These are phyloP conservation scores for Cydonia oblonga DNA, from an alignment of 331 rosid species.

Conservation along the genomic window DNA sequence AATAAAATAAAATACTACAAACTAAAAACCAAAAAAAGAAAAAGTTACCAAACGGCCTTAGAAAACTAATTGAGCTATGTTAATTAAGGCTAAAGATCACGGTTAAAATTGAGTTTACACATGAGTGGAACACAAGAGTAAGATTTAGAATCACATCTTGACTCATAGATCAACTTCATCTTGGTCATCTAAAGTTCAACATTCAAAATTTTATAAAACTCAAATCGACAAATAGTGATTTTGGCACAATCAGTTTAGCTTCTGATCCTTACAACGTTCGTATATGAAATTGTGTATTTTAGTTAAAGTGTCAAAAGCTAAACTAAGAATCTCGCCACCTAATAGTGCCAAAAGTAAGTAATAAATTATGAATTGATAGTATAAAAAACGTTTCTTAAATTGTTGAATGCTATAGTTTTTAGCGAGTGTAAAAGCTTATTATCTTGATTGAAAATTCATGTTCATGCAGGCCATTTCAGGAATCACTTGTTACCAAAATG, in stretches of 20 bases:
- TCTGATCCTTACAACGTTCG: neutral
- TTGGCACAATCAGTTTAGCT: neutral
- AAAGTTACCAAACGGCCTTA: neutral
- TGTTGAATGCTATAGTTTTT: too few relatives aligned
- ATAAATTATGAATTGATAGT: too few relatives aligned
- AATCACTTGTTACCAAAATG: slow-evolving; percentile 25
- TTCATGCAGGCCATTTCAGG: slow-evolving; percentile 31
- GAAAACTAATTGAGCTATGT: neutral
- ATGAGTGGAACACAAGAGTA: neutral
- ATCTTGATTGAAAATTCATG: neutral
- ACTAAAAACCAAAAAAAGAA: neutral
- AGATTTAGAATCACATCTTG: neutral
- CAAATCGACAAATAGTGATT: neutral
- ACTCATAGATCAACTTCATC: neutral
- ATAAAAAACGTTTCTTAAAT: too few relatives aligned
- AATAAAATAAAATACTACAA: neutral
- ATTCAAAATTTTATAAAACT: neutral
- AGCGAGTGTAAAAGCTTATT: neutral
- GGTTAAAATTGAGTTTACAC: neutral
- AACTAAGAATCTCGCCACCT: too few relatives aligned
- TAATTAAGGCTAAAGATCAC: neutral
- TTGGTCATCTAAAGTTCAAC: neutral
- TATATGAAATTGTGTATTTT: too few relatives aligned
- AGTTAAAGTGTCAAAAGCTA: too few relatives aligned
- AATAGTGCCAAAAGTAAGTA: too few relatives aligned